Percentiles rank a stretch among this genome's conserved stretches.
Conservation (phyloP, 2,329 filamentous ascomycete species). For the Ceratocystis albifundus region DNA sequence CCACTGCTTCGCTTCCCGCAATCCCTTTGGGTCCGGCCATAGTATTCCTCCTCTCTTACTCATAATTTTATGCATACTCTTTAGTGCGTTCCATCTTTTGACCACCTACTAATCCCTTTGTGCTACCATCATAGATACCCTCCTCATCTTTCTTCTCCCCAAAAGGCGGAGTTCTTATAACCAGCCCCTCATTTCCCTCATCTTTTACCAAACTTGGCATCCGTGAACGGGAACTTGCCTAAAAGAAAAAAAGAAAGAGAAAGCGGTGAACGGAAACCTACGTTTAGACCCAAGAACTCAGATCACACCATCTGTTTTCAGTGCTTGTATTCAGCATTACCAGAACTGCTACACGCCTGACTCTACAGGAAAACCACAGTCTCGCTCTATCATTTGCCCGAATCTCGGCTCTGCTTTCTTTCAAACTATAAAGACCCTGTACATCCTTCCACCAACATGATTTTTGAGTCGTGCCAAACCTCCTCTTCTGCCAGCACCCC, state of each 20-base stretch:
- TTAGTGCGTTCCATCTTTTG: not conserved
- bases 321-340: not conserved
- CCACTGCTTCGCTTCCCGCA: not conserved
- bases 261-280: constrained; percentile 17
- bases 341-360: not conserved
- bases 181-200: not conserved
- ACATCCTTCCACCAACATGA: not conserved
- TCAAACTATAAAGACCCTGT: not conserved
- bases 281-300: not conserved
- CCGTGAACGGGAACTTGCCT: constrained; percentile 6
- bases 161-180: not conserved
- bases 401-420: not conserved
- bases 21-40: too few species aligned
- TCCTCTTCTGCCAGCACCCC: not conserved
- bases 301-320: not conserved
- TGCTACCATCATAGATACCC: not conserved
- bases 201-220: not conserved
- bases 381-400: too few species aligned
- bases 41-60: too few species aligned
- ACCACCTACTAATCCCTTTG: not conserved
- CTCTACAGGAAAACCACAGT: too few species aligned
- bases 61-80: too few species aligned
- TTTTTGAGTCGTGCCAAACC: not conserved
- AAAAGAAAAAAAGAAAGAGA: not conserved
- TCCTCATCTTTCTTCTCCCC: too few species aligned